Evolutionary conservation across 345 rosid genomes (phyloP).

Genomic region (Camelina neglecta): DNA sequence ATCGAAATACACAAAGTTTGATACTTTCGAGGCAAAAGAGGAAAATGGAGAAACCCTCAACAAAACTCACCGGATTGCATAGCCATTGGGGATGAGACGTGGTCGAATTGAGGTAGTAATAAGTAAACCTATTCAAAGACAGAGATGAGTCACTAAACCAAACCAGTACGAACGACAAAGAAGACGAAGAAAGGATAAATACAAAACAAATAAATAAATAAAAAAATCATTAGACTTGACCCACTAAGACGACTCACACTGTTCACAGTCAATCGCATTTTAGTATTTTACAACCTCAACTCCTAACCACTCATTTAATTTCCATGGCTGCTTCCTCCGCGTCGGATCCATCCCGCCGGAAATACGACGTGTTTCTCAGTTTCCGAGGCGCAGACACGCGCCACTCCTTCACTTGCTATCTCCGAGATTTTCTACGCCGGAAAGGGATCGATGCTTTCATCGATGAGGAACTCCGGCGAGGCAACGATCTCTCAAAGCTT

Average conservation of each 20-base stretch:
- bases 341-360: constrained; percentile 32
- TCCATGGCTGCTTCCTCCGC: constrained; percentile 9
- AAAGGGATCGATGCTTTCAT: constrained; percentile 42
- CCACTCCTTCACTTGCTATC: constrained; percentile 35
- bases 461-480: constrained; percentile 36
- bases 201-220: too few relatives aligned
- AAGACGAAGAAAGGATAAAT: too few relatives aligned
- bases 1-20: not conserved
- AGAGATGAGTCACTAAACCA: too few relatives aligned
- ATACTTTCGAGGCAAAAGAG: not conserved
- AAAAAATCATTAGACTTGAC: too few relatives aligned
- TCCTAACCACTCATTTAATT: not conserved
- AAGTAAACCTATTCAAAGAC: too few relatives aligned
- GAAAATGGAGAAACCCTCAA: not conserved
- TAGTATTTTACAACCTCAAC: not conserved
- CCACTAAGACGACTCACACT: not conserved
- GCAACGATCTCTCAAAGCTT: constrained; percentile 22
- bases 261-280: too few relatives aligned
- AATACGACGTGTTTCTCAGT: constrained; percentile 44
- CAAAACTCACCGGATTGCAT: constrained; percentile 43
- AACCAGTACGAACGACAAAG: too few relatives aligned
- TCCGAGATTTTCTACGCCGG: constrained; percentile 32
- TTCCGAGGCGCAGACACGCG: constrained; percentile 47
- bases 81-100: not conserved
- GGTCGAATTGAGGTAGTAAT: too few relatives aligned